Base-by-base conservation (phyloP, 179 eudicot species). In the Carnegiea gigantea region DNA sequence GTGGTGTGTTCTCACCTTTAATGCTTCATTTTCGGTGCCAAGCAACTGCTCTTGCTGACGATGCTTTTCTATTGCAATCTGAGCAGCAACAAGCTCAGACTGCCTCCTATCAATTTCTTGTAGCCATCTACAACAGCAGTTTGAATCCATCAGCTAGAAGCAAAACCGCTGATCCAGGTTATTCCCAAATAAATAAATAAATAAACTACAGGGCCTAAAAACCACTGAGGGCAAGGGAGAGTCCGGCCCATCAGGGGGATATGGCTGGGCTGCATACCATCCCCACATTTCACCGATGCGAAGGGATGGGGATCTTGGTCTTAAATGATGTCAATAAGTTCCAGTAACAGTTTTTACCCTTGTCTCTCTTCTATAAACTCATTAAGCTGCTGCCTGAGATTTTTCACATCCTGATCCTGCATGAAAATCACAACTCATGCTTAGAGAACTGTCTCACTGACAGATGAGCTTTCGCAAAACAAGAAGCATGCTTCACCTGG, bases 71-170 rank as follows among this genome's bases (percentile, higher is more conserved):
- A 95, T 76, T 40, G 94, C 93, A 84, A 87, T 84, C 82, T 89
- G 94, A 64, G 94, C 90, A 83, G 92, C 92, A 83, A 92, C 83
- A 81, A 95, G 76, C 90, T 95, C 98, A 49, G 89, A 85, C 84
- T 88, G 94, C 83, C 86, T 95, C 77, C 91, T 88, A 59, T 95
- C 98, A 17, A 97, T 89, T 89, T 95, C 98, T 79, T 92, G 95
- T 36, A 97, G 82, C 99, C 98, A 97, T 76, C 99, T 97, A 75
- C 18, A 78, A 84, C 24, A 28, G 38, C 70, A 79, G 38, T 43
- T 23, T 49, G 17, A 79, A 74, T 76, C 28, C 21, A n/a, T 86
- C 54, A 77, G 83, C 26, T 10, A 18, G 51, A 60, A 67, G 28
- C 5, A 46, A 78, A 18, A 70, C 9, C 10, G 33, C 15, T 36